Evolutionary conservation across 2,329 filamentous ascomycete genomes (phyloP).

Genomic region (Cytospora piceicola): DNA sequence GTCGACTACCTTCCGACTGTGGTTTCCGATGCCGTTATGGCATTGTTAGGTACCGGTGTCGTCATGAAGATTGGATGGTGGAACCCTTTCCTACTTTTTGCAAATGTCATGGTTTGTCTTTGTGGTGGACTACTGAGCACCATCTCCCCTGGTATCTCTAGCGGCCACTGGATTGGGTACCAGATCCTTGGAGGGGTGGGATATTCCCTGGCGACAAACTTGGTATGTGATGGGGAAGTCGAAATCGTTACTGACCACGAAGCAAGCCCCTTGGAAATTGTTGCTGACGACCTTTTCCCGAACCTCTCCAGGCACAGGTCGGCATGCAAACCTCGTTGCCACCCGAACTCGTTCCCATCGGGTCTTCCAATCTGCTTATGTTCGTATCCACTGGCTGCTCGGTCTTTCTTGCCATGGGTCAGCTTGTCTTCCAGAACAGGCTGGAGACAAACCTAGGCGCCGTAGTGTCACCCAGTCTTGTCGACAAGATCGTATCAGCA

Average conservation of each 20-base stretch:
- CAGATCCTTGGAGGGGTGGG: conserved; percentile 53
- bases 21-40: conserved; percentile 40
- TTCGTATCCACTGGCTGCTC: conserved; percentile 39
- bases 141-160: conserved; percentile 38
- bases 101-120: conserved; percentile 42
- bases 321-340: conserved; percentile 3
- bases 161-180: conserved; percentile 50
- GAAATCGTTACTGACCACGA: no score
- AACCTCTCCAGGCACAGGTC: conserved; percentile 37
- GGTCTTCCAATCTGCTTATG: background rate
- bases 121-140: conserved; percentile 45
- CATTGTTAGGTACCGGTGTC: conserved; percentile 38
- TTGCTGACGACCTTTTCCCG: background rate
- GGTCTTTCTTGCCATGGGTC: conserved; percentile 51
- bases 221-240: background rate
- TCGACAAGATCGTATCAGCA: background rate
- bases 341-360: background rate
- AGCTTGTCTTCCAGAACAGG: conserved; percentile 46
- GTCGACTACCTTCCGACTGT: conserved; percentile 47
- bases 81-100: conserved; percentile 35
- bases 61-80: conserved; percentile 42
- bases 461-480: background rate
- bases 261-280: background rate
- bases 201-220: conserved; percentile 41
- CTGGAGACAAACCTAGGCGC: conserved; percentile 31